Base-by-base conservation (phyloP, 352 stramenopile species). In the Blastocystis sp. region DNA sequence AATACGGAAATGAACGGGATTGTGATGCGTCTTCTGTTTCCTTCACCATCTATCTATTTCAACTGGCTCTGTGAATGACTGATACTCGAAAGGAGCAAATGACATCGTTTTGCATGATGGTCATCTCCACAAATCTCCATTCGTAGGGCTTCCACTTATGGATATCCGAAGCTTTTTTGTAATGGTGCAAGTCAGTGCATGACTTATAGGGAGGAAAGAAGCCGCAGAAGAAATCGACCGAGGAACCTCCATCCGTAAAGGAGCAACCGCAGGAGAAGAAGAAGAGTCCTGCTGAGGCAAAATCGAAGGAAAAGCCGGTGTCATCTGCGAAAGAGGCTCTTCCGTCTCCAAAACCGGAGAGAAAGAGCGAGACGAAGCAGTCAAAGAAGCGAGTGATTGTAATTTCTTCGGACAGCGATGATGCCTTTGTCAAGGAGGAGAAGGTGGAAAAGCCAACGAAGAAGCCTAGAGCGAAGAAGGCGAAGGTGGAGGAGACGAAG, bases 141-240 rank as follows among this genome's bases (percentile, higher is more conserved):
- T 14, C 6, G 6, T 14, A 17, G 6, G 48, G 6, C 14, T 7
- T 57, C 21, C 45, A 21, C n/a, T 4, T 1, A 84, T 84, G 74
- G 74, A 84, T 68, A 84, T 84, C 45, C 74, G 74, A 24, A 57
- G 57, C 24, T 69, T 84, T 28, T 84, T 84, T 69, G 74, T 84
- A 57, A 59, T 21, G 0, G 3, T 4, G 2, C 17, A 48, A 59
- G 9, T 19, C 11, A 42, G 28, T 52, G 48, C 54, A 84, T 69
- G 42, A 40, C 43, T 2, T 70, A 84, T 54, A 28, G 28, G 48
- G 66, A 84, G 54, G 60, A 57, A 69, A 54, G 10, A 21, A 69
- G 40, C 14, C 48, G 24, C 74, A 84, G 74, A 84, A 84, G 34
- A 43, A 57, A 84, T 68, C 74, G 28, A 17, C 66, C 11, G 66